These are phyloP conservation scores for Corynascus novoguineensis DNA, from an alignment of 495 filamentous ascomycete species.

Conservation along the genomic window DNA sequence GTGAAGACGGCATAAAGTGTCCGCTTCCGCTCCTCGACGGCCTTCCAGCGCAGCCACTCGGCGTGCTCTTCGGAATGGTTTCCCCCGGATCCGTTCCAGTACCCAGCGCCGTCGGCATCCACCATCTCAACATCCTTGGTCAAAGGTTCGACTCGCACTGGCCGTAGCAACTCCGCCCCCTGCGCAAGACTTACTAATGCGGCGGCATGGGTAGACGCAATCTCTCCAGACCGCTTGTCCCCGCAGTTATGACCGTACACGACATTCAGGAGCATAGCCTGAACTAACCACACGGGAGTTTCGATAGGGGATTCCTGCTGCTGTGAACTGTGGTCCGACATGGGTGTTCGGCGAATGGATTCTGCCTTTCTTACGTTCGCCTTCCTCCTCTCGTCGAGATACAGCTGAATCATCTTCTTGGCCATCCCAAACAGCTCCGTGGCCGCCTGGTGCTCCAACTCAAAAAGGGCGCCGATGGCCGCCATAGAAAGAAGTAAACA, in stretches of 20 bases:
- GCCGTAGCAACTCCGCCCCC: conserved; percentile 68
- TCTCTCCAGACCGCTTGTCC: conserved; percentile 83
- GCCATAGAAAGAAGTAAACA: conserved; percentile 94
- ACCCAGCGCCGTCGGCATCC: conserved; percentile 46
- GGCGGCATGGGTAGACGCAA: conserved; percentile 85
- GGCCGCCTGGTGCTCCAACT: conserved; percentile 71
- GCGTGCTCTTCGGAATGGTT: conserved; percentile 61
- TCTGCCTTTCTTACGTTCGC: conserved; percentile 79
- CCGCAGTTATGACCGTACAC: conserved; percentile 95
- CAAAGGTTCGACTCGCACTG: conserved; percentile 39
- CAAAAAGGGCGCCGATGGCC: conserved; percentile 92
- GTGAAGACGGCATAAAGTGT: conserved; percentile 90
- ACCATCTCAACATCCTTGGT: conserved; percentile 38
- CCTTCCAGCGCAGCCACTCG: conserved; percentile 87
- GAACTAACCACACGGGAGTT: conserved; percentile 94
- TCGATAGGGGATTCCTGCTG: conserved; percentile 63
- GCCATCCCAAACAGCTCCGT: conserved; percentile 88
- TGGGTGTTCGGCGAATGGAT: conserved; percentile 51
- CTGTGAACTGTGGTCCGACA: conserved; percentile 43
- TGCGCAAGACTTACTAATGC: conserved; percentile 87
- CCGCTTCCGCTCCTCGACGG: conserved; percentile 84
- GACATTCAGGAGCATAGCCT: conserved; percentile 95
- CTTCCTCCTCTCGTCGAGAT: conserved; percentile 88
- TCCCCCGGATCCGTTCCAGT: conserved; percentile 41
- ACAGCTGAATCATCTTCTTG: conserved; percentile 90